Base-by-base conservation (phyloP, 768 basidiomycete genomes). In the Infundibulicybe gibba region DNA sequence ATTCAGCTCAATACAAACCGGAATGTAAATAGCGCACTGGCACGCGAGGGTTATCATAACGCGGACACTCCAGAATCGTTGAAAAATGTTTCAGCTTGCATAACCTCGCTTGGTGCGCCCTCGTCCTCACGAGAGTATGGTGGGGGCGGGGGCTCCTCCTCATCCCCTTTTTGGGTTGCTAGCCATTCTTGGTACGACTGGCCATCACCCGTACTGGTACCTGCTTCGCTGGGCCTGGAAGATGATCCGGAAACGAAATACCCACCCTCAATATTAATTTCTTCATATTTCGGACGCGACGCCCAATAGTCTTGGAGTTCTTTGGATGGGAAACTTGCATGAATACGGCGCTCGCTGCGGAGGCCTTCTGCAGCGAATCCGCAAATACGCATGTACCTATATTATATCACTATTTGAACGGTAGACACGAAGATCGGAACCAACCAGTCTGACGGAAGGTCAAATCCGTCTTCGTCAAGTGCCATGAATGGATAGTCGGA, bases 391-490 rank as follows among this genome's bases (percentile, higher is more conserved):
- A 88, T 87, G 60, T 87, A 88, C 82, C 81, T 83, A 53, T 40
- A 44, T 11, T 13, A 41, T 41, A n/a, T n/a, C n/a, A n/a, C n/a
- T n/a, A n/a, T n/a, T n/a, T n/a, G n/a, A n/a, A n/a, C n/a, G n/a
- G n/a, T n/a, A n/a, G n/a, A n/a, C n/a, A n/a, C n/a, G 40, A 39
- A 37, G 15, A 50, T n/a, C 20, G 19, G 16, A 49, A 70, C 74
- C 54, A 57, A 87, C 90, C 90, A 93, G 66, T 92, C 90, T 20
- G 83, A 68, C 1, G 89, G 88, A 14, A 90, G 60, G 50, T 87
- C 83, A 53, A 81, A 75, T 3, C 88, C 89, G 54, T 91, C 90
- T 49, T 76, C 81, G 54, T 93, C 90, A 14, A 90, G 71, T 8
- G 87, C 83, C 54, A 91, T 62, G 54, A 89, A 85, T 14, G 70